Evolutionary conservation across 495 filamentous ascomycete genomes (phyloP).

Genomic region (Aspergillus nanangensis): DNA sequence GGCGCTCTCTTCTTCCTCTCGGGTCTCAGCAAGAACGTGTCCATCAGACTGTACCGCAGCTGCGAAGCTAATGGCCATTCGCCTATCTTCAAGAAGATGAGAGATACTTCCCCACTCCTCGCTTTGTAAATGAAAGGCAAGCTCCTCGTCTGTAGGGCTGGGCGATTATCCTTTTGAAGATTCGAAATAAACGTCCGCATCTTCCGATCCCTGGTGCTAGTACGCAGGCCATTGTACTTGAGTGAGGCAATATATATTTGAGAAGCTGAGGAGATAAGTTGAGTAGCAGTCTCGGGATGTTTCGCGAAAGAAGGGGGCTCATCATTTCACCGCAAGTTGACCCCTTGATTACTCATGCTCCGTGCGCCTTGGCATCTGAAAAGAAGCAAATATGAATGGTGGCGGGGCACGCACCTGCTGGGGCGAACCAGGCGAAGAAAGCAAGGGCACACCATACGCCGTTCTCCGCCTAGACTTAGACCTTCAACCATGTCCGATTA

Average conservation of each 20-base stretch:
- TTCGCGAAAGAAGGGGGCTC: too few species aligned
- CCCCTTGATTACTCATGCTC: too few species aligned
- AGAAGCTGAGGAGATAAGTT: too few species aligned
- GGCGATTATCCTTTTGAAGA: conserved; percentile 7
- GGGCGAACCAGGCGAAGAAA: too few species aligned
- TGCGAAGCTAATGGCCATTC: conserved; percentile 8
- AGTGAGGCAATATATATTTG: background rate
- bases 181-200: conserved; percentile 5
- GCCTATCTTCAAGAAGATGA: background rate
- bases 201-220: conserved; percentile 5
- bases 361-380: too few species aligned
- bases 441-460: too few species aligned
- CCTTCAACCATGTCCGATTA: too few species aligned
- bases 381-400: too few species aligned
- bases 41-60: conserved; percentile 6
- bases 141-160: conserved; percentile 9
- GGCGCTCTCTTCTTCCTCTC: conserved; percentile 2
- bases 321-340: too few species aligned
- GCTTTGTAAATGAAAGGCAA: conserved; percentile 8
- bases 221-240: conserved; percentile 2
- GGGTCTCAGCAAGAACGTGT: background rate
- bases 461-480: too few species aligned
- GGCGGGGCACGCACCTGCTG: too few species aligned
- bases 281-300: too few species aligned
- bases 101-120: conserved; percentile 6